These are phyloP conservation scores for Stemphylium vesicarium DNA, from an alignment of 2,329 filamentous ascomycete genomes.

Conservation along the genomic window DNA sequence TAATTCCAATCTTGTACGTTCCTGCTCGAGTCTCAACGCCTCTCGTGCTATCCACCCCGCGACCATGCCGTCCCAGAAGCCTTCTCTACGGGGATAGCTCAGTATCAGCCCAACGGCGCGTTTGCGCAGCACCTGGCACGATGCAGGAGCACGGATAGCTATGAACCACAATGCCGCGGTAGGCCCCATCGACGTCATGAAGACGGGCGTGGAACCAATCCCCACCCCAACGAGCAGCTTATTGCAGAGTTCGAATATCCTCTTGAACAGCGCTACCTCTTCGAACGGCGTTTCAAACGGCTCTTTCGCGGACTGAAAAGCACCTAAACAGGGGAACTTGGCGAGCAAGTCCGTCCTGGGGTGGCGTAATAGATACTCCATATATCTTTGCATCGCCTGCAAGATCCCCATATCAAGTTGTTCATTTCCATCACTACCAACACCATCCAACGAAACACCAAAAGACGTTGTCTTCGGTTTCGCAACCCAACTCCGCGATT, in stretches of 20 bases:
- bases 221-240: constrained; percentile 13
- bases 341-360: constrained; percentile 16
- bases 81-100: constrained; percentile 47
- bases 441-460: constrained; percentile 1
- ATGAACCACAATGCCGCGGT: constrained; percentile 38
- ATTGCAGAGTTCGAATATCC: constrained; percentile 26
- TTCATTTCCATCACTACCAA: not conserved
- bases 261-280: constrained; percentile 17
- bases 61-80: constrained; percentile 67
- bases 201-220: constrained; percentile 27
- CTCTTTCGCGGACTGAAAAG: constrained; percentile 14
- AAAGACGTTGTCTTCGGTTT: constrained; percentile 17
- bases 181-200: constrained; percentile 33
- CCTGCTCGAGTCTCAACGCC: constrained; percentile 36
- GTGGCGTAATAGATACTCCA: constrained; percentile 21
- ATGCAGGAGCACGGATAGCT: constrained; percentile 26
- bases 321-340: constrained; percentile 13
- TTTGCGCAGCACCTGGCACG: constrained; percentile 27
- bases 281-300: constrained; percentile 26
- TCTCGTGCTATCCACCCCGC: constrained; percentile 53
- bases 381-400: constrained; percentile 20
- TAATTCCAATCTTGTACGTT: constrained; percentile 21
- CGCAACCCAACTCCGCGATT: constrained; percentile 32
- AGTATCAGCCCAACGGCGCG: constrained; percentile 35
- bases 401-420: constrained; percentile 14